phyloP scores from a whole-genome alignment of 768 basidiomycete genomes.

The Cystofilobasidium macerans region DNA sequence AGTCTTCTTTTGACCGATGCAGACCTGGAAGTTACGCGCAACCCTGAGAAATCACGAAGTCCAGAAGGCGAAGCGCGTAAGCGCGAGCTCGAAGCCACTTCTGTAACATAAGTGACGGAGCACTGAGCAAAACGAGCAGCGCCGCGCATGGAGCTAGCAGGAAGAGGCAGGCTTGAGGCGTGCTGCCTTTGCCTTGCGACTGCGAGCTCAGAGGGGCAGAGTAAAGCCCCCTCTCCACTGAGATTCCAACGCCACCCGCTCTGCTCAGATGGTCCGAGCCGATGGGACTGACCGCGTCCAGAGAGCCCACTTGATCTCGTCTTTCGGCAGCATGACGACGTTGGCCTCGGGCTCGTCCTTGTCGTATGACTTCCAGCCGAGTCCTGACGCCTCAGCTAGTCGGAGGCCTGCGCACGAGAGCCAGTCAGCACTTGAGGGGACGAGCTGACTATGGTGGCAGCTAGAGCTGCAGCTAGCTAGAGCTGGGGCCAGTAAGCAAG shows the following conservation, averaged over 20 bases:
- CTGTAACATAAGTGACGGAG: too few species aligned
- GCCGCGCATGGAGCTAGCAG: too few species aligned
- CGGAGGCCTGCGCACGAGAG: constrained; percentile 46
- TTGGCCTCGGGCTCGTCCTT: constrained; percentile 51
- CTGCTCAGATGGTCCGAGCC: too few species aligned
- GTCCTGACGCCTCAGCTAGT: constrained; percentile 64
- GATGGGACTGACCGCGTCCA: constrained; percentile 54
- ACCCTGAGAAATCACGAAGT: constrained; percentile 42
- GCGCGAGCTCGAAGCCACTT: too few species aligned
- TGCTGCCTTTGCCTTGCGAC: too few species aligned
- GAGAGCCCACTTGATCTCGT: constrained; percentile 75
- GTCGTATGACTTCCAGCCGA: constrained; percentile 70
- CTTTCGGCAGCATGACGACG: constrained; percentile 52
- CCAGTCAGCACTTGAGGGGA: background rate
- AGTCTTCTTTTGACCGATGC: constrained; percentile 56
- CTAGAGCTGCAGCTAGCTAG: background rate
- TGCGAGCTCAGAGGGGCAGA: too few species aligned
- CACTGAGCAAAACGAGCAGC: too few species aligned
- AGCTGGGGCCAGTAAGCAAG: background rate
- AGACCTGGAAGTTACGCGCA: constrained; percentile 80
- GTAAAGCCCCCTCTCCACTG: too few species aligned
- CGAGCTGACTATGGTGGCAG: background rate
- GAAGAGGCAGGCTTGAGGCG: too few species aligned
- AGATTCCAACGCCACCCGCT: too few species aligned
- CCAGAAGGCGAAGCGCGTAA: background rate